Base-by-base conservation (phyloP, 2,329 filamentous ascomycete species). In the Dothistroma septosporum region DNA sequence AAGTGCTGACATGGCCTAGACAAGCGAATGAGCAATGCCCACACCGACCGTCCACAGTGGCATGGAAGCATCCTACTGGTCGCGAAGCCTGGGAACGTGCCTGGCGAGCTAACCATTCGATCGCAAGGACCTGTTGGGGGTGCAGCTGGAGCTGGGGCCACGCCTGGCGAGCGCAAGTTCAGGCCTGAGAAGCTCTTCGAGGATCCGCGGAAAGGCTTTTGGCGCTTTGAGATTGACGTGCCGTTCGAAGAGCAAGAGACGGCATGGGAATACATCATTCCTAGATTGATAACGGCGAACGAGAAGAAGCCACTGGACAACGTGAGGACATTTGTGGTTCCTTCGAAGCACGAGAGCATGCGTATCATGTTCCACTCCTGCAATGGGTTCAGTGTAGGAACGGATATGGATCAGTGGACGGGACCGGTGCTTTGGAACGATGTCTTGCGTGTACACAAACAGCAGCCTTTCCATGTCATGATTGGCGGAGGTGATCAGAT, bases 401-500 rank as follows among this genome's bases (percentile, higher is more conserved):
- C 85, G 0, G 84, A 87, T 64, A 80, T 85, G 69, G 80, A 86
- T 22, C 81, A 80, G 11, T 87, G 85, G 84, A 79, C 81, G 37
- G 85, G 85, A 1, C 72, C 72, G 21, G 83, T 80, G 24, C 75
- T 88, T 32, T 87, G 85, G 85, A 84, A 87, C 64, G 85, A 87
- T 63, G 85, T 87, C 33, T 70, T 87, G 59, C 82, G 85, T 50
- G 76, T 84, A 60, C 85, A 88, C 67, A 79, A 79, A 66, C 72
- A 82, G 71, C 79, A 79, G 64, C 84, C 85, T 8, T 86, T 87
- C 73, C 84, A 86, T 69, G 82, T 86, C 66, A 90, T 88, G 87
- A 84, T 97, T 64, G 93, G 93, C 56, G 93, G 93, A 60, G 93
- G 93, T 61, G 93, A 97, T 72, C 93, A 97, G 76, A 86, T 87